Base-by-base conservation (phyloP, 1,284 basidiomycete genomes). In the Pyrrhoderma lamaoense region DNA sequence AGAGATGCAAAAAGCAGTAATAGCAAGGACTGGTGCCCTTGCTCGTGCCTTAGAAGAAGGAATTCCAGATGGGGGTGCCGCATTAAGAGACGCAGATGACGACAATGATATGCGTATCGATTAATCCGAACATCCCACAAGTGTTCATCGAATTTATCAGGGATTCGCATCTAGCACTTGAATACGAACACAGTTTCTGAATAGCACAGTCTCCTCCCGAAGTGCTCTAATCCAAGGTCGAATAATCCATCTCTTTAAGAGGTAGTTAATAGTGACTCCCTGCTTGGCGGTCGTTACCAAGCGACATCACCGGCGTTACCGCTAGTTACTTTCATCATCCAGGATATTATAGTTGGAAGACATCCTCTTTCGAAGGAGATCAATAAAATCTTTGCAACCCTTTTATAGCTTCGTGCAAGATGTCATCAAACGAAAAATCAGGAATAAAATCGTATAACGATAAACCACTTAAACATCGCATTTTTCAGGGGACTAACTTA, bases 1-100 rank as follows among this genome's bases (percentile, higher is more conserved):
- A 46, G 93, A 96, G 72, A 93, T 97, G 89, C 85, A 80, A 60
- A 66, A 64, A 27, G 85, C 85, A 1, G 77, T 95, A 49, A 76
- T 77, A 59, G 74, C 68, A 49, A 72, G 85, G 63, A 90, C 91
- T 38, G 73, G 70, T 47, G 67, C 66, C 25, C 70, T 92, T 46
- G 79, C 88, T 47, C 65, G 68, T 55, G 65, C 74, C 9, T 68
- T 76, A 56, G 72, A 65, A 18, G 61, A 21, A 16, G 49, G 53
- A 21, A 23, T 23, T 21, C 44, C 27, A 34, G 43, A 52, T 16
- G 42, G 19, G 22, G 45, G 45, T 18, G 45, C 49, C 18, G 14
- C 35, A 21, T 39, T 51, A 18, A 52, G 49, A 25, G 45, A 47
- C 5, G 40, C 37, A 43, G 53, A 55, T 14, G 53, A 54, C 13